Base-by-base conservation (phyloP, 805 yeast genomes). In the Kuraishia ogatae region DNA sequence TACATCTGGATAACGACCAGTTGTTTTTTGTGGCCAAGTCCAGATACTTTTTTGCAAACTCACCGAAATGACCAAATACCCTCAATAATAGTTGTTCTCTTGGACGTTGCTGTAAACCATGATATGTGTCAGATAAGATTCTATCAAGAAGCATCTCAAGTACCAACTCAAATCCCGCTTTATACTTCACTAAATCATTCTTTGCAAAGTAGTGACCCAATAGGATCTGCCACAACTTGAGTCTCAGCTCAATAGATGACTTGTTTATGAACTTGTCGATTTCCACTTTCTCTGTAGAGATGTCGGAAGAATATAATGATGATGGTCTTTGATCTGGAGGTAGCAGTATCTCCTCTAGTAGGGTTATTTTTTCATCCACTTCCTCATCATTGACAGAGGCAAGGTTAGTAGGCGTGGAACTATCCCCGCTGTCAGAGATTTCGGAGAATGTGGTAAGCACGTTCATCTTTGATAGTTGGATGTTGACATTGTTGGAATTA, bases 161-260 rank as follows among this genome's bases (percentile, higher is more conserved):
- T 15, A 81, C 79, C 26, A 71, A 73, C 50, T 80, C 81, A 59
- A 85, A 79, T 0, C 88, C 83, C 19, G 62, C 60, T 47, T 76
- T 72, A 39, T 77, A 74, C 23, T 76, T 73, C 0, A 66, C 66
- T 1, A 68, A 48, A 22, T 70, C 62, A 1, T 58, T 48, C 20
- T 65, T 61, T 2, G 63, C 64, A 15, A 68, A 64, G 61, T 86
- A 88, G 55, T 78, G 77, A 58, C 78, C 81, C 51, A 89, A 75
- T 19, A 92, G 71, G 23, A 86, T 76, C 35, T 80, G 81, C 96
- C 97, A 92, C 2, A 94, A 69, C 54, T 84, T 84, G 46, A 91
- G 70, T 55, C 80, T 81, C 64, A 90, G 77, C 22, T 81, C 85
- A 22, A 86, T 71, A 0, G 94, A 81, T 0, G 96, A 82, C 13